Evolutionary conservation across 257 asterid genomes (phyloP).

Genomic region (Ehretia macrophylla): DNA sequence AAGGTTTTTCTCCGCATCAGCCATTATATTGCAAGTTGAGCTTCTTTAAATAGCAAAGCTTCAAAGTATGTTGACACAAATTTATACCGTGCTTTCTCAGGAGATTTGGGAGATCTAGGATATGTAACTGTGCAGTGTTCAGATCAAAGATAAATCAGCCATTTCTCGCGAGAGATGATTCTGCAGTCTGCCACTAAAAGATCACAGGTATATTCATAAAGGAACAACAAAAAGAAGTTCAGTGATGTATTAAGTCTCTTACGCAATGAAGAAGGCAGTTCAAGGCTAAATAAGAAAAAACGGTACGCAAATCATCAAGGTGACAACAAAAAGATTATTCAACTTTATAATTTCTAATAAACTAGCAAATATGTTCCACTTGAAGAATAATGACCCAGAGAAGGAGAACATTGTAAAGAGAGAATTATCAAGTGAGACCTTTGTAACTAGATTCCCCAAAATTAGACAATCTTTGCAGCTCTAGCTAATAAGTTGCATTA

Average conservation of each 20-base stretch:
- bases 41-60: neutral
- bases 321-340: neutral
- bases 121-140: neutral
- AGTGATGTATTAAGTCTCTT: neutral
- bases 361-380: too few species aligned
- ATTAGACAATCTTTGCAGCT: too few species aligned
- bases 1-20: conserved; percentile 58
- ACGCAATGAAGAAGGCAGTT: neutral
- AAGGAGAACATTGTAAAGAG: too few species aligned
- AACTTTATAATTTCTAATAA: neutral
- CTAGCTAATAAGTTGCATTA: too few species aligned
- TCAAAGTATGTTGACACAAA: too few species aligned
- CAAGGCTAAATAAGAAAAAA: neutral
- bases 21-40: conserved; percentile 24
- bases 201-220: neutral
- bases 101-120: neutral
- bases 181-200: neutral
- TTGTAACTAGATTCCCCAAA: too few species aligned
- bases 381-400: too few species aligned
- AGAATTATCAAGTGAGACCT: too few species aligned
- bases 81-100: neutral
- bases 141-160: conserved; percentile 4
- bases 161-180: neutral
- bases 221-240: neutral
- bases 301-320: too few species aligned